Evolutionary conservation across 139 green algal genomes (phyloP).

Genomic region (Chlorella sp.): DNA sequence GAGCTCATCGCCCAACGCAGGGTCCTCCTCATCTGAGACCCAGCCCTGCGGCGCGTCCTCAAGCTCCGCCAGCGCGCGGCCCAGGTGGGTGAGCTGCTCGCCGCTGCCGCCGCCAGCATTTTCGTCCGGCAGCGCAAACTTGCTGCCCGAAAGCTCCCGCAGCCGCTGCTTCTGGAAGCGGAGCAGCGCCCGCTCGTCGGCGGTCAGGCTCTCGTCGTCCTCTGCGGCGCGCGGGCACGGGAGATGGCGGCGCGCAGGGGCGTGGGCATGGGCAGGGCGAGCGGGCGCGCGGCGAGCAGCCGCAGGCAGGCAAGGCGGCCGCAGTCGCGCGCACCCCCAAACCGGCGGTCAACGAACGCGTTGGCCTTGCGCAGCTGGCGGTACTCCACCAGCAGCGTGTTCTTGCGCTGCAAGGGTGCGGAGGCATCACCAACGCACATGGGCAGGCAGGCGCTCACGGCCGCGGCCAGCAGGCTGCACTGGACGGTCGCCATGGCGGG

Average conservation of each 20-base stretch:
- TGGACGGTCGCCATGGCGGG: too few species aligned
- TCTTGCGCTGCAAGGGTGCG: slow-evolving; percentile 68
- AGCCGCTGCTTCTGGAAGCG: slow-evolving; percentile 85
- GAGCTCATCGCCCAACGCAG: slow-evolving; percentile 63
- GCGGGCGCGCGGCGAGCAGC: too few species aligned
- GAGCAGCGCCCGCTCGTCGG: slow-evolving; percentile 83
- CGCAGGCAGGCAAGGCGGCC: too few species aligned
- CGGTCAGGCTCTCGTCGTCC: slow-evolving; percentile 72
- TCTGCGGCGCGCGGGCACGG: too few species aligned
- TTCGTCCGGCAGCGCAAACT: slow-evolving; percentile 78
- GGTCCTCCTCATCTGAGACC: slow-evolving; percentile 37
- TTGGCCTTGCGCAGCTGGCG: slow-evolving; percentile 85
- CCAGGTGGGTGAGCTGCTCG: slow-evolving; percentile 65
- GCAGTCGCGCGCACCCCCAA: slow-evolving; percentile 86
- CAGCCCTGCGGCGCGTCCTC: slow-evolving; percentile 32
- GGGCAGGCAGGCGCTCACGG: too few species aligned
- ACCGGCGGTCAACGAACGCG: slow-evolving; percentile 91
- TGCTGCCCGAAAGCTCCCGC: slow-evolving; percentile 48
- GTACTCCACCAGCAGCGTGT: slow-evolving; percentile 94
- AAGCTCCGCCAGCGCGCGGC: slow-evolving; percentile 45
- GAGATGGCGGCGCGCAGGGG: too few species aligned
- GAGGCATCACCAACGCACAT: too few species aligned
- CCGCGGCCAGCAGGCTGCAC: too few species aligned
- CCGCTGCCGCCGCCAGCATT: slow-evolving; percentile 40
- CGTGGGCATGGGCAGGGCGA: too few species aligned